phyloP scores from a whole-genome alignment of 169 alveolate species.

The Cryptosporidium ubiquitum region DNA sequence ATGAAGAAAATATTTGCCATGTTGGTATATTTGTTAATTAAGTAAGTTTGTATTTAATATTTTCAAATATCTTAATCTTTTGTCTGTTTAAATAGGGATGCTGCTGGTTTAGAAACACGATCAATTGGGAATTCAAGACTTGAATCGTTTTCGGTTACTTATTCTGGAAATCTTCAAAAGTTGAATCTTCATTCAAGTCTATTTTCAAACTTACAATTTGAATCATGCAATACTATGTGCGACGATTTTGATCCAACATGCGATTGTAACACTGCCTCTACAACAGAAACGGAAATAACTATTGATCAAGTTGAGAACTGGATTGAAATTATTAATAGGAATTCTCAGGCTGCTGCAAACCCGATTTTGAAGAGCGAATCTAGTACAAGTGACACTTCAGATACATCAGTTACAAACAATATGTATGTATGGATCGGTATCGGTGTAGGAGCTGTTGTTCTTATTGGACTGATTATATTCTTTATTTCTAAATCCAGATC shows the following conservation, averaged over 20 bases:
- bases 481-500: conserved; percentile 36
- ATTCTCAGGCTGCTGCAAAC: conserved; percentile 52
- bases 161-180: conserved; percentile 28
- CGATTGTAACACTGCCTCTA: conserved; percentile 30
- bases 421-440: conserved; percentile 62
- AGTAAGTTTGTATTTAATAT: neutral
- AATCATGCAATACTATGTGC: conserved; percentile 62
- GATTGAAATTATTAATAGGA: conserved; percentile 22
- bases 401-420: conserved; percentile 9
- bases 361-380: conserved; percentile 18
- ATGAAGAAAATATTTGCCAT: neutral
- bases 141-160: conserved; percentile 26
- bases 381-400: neutral
- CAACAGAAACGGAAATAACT: conserved; percentile 32
- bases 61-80: neutral
- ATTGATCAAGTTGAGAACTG: conserved; percentile 51
- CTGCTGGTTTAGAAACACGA: conserved; percentile 7
- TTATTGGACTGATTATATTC: conserved; percentile 28
- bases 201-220: conserved; percentile 8
- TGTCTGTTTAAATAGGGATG: neutral
- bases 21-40: neutral
- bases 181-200: conserved; percentile 26
- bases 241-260: conserved; percentile 71
- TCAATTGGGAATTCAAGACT: conserved; percentile 5
- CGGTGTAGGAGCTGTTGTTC: conserved; percentile 38